Percentiles rank a stretch among this genome's conserved stretches.
These are phyloP conservation scores for Suhomyces canberraensis DNA, from an alignment of 805 yeast species.

Conservation along the genomic window DNA sequence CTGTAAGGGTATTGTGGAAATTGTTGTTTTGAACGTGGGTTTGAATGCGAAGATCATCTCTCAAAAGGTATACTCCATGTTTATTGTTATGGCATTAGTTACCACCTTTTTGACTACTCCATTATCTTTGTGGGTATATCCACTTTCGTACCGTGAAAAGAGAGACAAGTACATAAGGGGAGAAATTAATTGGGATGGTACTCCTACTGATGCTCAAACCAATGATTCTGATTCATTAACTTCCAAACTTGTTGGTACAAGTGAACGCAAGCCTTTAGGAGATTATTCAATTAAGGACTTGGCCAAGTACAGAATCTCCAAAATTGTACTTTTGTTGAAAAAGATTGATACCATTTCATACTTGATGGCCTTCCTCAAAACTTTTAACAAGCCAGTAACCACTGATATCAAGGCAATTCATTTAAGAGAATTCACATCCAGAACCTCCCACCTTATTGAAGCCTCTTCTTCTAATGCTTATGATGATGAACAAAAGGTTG, in stretches of 20 bases:
- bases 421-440: constrained; percentile 56
- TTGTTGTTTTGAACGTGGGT: constrained; percentile 74
- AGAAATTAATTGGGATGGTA: constrained; percentile 26
- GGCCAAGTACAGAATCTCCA: constrained; percentile 18
- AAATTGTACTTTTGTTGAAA: constrained; percentile 25
- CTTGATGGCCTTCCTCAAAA: constrained; percentile 31
- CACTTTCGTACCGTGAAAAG: constrained; percentile 55
- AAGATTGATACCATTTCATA: constrained; percentile 32
- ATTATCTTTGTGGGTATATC: constrained; percentile 58
- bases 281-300: constrained; percentile 14
- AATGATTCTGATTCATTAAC: constrained; percentile 3
- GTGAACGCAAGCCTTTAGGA: constrained; percentile 3
- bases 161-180: constrained; percentile 32
- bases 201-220: constrained; percentile 9
- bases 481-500: constrained; percentile 12
- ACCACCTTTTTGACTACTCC: constrained; percentile 82
- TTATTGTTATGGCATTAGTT: constrained; percentile 76
- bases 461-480: constrained; percentile 44
- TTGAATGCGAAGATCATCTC: constrained; percentile 66
- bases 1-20: constrained; percentile 85
- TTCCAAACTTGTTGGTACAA: constrained; percentile 3
- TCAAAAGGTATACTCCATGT: constrained; percentile 70
- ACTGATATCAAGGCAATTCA: constrained; percentile 49
- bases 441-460: constrained; percentile 67
- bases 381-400: constrained; percentile 18